Base-by-base conservation (phyloP, 2,329 filamentous ascomycete species). In the Hysterium pulicare region DNA sequence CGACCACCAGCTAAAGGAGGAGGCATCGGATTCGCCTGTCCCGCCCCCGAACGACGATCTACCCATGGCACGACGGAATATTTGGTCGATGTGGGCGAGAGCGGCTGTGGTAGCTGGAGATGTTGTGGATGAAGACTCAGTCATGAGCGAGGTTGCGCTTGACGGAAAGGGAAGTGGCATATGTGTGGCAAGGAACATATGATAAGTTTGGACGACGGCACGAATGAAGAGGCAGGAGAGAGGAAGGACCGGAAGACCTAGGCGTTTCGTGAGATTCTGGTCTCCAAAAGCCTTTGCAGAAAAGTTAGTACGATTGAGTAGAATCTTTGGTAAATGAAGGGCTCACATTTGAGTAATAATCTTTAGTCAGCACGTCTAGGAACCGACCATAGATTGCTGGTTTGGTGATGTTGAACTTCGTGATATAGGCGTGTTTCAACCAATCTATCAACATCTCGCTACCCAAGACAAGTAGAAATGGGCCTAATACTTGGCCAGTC, bases 361-460 rank as follows among this genome's bases (percentile, higher is more conserved):
- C 93, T 66, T 97, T 97, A 52, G 90, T 90, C 6, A 98, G 72
- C 4, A 98, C 87, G 60, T 98, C 94, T 13, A 97, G 78, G 61
- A 93, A 95, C 19, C 90, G 82, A 40, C 82, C 80, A 65, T 98
- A 98, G 42, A 98, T 86, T 5, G 79, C 81, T 3, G 93, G 93
- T 50, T 93, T 91, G 53, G 90, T 90, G 56, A 95, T 95, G 74
- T 98, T 98, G 73, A 98, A 98, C 63, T 98, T 98, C 62, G 84
- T 90, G 63, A 98, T 94, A 63, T 97, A 98, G 17, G 89, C 89
- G 62, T 98, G 94, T 67, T 98, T 98, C 65, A 96, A 80, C 80
- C 87, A 90, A 68, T 98, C 93, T 2, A 98, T 93, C 7, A 95
- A 71, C 84, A 96, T 96, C 69, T 98, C 93, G 49, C 90, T 95